Evolutionary conservation across 306 rosid genomes (phyloP), one percentile per base, ranked within the genome.

Genomic region (Rosa persica): DNA sequence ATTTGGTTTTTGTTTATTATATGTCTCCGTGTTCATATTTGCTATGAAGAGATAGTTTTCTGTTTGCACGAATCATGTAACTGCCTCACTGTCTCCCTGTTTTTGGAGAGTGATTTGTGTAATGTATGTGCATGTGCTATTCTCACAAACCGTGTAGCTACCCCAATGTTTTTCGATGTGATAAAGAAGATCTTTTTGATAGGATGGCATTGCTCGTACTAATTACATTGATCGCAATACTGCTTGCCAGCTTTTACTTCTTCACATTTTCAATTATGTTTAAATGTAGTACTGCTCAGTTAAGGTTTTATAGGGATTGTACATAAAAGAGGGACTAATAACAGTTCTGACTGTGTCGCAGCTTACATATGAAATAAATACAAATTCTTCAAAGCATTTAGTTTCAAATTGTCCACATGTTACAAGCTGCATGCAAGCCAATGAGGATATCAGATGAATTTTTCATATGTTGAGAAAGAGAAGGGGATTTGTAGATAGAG

Each of bases 281-380:
- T 19, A 57, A 5, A 9, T 36, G 64, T 58, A 23, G 10, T 8
- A 42, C 27, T 58, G 25, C 25, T 34, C 20, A 5, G 2, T 36
- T 36, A 8, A 15, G 17, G 51, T 58, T 25, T 40, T 13, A 58
- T 57, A 58, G 30, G 58, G 40, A 60, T 43, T 17, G 5, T 60
- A 58, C 5, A 3, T 5, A 30, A 3, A 23, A 44, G 0, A 38
- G 16, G 16, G 61, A 49, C 73, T 77, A 23, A 80, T 67, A 23
- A 15, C 15, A 67, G 62, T 75, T 75, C 44, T 67, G 73, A 60
- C 70, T 82, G 30, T 74, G 66, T 81, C 58, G 69, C 61, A 84
- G 85, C 76, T 67, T 83, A 69, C 85, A 51, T 69, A 73, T 82
- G 64, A 72, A 74, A 67, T 77, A 78, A 81, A 73, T 77, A 42